Percentiles rank a stretch among this genome's conserved stretches.
phyloP scores from a whole-genome alignment of 2,329 filamentous ascomycete genomes.

The Pseudogymnoascus sp. region DNA sequence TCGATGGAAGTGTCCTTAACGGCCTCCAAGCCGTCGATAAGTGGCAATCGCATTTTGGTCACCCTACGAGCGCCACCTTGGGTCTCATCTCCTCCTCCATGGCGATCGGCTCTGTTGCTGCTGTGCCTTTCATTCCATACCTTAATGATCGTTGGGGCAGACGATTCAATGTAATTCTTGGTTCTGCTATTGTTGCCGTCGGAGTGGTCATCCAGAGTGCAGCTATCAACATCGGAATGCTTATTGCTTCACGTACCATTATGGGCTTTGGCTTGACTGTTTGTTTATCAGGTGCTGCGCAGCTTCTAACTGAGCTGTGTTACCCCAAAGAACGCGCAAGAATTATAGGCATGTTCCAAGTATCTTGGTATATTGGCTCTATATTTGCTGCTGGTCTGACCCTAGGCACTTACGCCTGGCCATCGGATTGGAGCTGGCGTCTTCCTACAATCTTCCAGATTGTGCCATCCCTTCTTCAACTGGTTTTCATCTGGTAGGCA shows the following conservation, averaged over 20 bases:
- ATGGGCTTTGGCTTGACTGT: slow-evolving; percentile 32
- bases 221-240: slow-evolving; percentile 20
- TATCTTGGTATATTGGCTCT: slow-evolving; percentile 29
- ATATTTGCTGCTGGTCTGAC: slow-evolving; percentile 33
- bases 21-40: slow-evolving; percentile 18
- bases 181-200: slow-evolving; percentile 31
- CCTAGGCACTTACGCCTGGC: slow-evolving; percentile 26
- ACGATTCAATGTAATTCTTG: slow-evolving; percentile 30
- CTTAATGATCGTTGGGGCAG: slow-evolving; percentile 36
- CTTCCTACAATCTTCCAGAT: neutral
- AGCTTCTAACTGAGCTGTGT: slow-evolving; percentile 33
- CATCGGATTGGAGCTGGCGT: neutral
- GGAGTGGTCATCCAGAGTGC: slow-evolving; percentile 34
- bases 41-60: slow-evolving; percentile 30
- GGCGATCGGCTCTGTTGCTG: slow-evolving; percentile 37
- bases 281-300: slow-evolving; percentile 30
- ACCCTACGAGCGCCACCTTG: slow-evolving; percentile 34
- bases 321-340: slow-evolving; percentile 30
- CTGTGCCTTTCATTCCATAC: slow-evolving; percentile 36
- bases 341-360: slow-evolving; percentile 30
- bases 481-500: slow-evolving; percentile 23
- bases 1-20: slow-evolving; percentile 23
- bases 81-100: slow-evolving; percentile 39
- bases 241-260: slow-evolving; percentile 14
- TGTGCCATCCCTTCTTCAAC: neutral